Conservation (phyloP, 2,329 filamentous ascomycete genomes). For the Talaromyces atroroseus region DNA sequence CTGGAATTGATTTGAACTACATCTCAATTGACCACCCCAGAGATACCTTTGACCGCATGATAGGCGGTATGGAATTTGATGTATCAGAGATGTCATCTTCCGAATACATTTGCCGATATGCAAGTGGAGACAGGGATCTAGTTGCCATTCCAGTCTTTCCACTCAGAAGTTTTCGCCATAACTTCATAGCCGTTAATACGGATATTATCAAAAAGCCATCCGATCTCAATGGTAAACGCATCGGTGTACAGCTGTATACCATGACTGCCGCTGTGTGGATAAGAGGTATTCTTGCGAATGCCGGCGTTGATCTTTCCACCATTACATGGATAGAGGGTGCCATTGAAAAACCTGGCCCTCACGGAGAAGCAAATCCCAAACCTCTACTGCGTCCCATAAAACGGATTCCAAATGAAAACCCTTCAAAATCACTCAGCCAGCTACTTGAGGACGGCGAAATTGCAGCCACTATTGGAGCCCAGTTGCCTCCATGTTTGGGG, state of each 20-base stretch:
- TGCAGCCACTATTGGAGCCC: slow-evolving; percentile 33
- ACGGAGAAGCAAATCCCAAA: slow-evolving; percentile 25
- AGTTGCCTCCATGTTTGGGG: slow-evolving; percentile 27
- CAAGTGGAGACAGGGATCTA: slow-evolving; percentile 16
- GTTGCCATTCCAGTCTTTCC: slow-evolving; percentile 23
- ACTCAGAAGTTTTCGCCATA: slow-evolving; percentile 26
- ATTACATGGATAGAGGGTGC: slow-evolving; percentile 31
- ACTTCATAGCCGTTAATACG: slow-evolving; percentile 30
- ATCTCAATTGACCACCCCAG: slow-evolving; percentile 26
- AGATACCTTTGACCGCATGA: slow-evolving; percentile 32
- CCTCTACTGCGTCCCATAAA: slow-evolving; percentile 17
- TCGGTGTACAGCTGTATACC: slow-evolving; percentile 35
- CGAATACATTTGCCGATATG: slow-evolving; percentile 18
- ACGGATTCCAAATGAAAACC: slow-evolving; percentile 13
- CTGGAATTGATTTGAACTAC: slow-evolving; percentile 29
- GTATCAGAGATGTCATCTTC: slow-evolving; percentile 21
- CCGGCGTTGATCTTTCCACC: slow-evolving; percentile 28
- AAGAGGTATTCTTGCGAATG: slow-evolving; percentile 27
- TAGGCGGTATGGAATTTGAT: slow-evolving; percentile 18
- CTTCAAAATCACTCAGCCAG: slow-evolving; percentile 25
- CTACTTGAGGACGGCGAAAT: slow-evolving; percentile 33
- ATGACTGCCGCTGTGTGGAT: slow-evolving; percentile 38
- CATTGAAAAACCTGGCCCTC: slow-evolving; percentile 24
- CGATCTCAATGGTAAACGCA: slow-evolving; percentile 30
- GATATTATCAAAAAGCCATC: slow-evolving; percentile 23